Base-by-base conservation (phyloP, 495 filamentous ascomycete genomes). In the Xylaria telfairii region DNA sequence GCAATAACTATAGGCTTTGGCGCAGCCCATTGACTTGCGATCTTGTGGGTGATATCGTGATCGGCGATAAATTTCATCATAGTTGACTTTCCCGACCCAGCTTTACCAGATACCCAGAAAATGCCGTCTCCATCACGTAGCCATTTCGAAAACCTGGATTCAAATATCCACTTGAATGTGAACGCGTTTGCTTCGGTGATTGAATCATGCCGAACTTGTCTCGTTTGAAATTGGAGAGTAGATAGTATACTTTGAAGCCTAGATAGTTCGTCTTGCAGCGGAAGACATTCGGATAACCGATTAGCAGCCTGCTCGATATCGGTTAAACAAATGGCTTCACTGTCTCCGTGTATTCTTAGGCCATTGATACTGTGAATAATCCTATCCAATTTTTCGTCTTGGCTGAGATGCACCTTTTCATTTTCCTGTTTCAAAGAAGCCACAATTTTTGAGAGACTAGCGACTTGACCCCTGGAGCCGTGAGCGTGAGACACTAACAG, bases 21-120 rank as follows among this genome's bases (percentile, higher is more conserved):
- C 28, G 28, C 30, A 17, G 53, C 53, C 53, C 53, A 57, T 57
- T 57, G 8, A 32, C 17, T 19, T n/a, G 17, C 26, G 30, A 34
- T n/a, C 4, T 30, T 6, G 13, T 10, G 6, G 26, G 6, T 57
- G 1, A n/a, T 30, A 7, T 34, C 6, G 53, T 34, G 28, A 34
- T 34, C 53, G 4, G 53, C 28, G 28, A 57, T 34, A n/a, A 57
- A 57, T 15, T 57, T 57, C 53, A 57, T 57, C 17, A 57, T 19
- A 3, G 53, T 57, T n/a, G 53, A 57, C 30, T 57, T 57, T 30
- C 53, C 53, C 34, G 53, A 57, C 17, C 53, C 53, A 19, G 53
- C 4, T 34, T 57, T 57, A 7, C 53, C 53, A n/a, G 26, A 19
- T 30, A 57, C 34, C 53, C 53, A 57, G 30, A 57, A 57, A 30